Evolutionary conservation across 495 filamentous ascomycete genomes (phyloP).

Genomic region (Rusavskia elegans): DNA sequence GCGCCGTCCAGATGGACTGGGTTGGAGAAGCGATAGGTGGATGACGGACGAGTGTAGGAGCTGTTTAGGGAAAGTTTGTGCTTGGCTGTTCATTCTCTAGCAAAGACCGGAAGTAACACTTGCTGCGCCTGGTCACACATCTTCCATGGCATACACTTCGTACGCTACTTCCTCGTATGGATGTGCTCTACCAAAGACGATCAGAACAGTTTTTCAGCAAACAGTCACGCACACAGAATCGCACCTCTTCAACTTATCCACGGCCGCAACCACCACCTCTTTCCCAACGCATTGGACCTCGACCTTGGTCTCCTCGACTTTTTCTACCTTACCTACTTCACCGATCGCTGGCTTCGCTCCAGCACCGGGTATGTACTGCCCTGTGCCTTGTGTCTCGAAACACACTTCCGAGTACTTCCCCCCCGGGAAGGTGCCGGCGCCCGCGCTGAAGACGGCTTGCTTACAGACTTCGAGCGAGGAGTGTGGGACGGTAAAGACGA

Average conservation of each 20-base stretch:
- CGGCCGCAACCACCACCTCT: slow-evolving; percentile 28
- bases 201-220: too few species aligned
- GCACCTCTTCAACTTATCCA: slow-evolving; percentile 20
- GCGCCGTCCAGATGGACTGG: slow-evolving; percentile 77
- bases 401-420: slow-evolving; percentile 27
- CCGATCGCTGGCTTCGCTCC: slow-evolving; percentile 27
- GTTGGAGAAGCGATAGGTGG: slow-evolving; percentile 50
- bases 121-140: not conserved
- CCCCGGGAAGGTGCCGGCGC: slow-evolving; percentile 27
- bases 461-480: slow-evolving; percentile 26
- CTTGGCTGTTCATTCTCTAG: not conserved
- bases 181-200: not conserved
- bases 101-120: not conserved
- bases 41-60: not conserved
- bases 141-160: not conserved
- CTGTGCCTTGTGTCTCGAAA: slow-evolving; percentile 24
- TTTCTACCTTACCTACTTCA: slow-evolving; percentile 23
- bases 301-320: slow-evolving; percentile 34
- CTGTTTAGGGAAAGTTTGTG: too few species aligned
- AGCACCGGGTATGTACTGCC: slow-evolving; percentile 26
- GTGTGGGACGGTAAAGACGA: slow-evolving; percentile 31
- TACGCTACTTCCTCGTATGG: not conserved
- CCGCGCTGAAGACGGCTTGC: slow-evolving; percentile 27
- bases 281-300: slow-evolving; percentile 37
- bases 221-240: too few species aligned